Conservation (phyloP, 768 basidiomycete genomes). For the Calocybe indica region DNA sequence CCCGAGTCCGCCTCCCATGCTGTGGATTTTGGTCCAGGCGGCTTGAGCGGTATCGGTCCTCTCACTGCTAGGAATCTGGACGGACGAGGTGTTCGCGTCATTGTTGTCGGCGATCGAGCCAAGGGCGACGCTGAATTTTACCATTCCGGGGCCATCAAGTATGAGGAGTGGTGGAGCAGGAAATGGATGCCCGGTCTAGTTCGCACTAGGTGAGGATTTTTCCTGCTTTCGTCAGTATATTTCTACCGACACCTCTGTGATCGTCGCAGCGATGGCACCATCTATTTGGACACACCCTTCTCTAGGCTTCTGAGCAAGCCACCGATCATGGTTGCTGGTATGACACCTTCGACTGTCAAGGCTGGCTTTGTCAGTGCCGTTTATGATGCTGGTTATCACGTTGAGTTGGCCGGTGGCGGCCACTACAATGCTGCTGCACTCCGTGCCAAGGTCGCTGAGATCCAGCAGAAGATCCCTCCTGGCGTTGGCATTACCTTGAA, state of each 20-base stretch:
- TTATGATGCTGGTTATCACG: constrained; percentile 89
- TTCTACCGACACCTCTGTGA: constrained; percentile 4
- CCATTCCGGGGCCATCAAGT: constrained; percentile 53
- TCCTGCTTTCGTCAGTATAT: constrained; percentile 2
- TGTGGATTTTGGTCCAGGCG: constrained; percentile 95
- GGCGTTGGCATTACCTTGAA: constrained; percentile 94
- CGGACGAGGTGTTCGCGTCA: constrained; percentile 86
- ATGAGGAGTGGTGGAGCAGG: constrained; percentile 89
- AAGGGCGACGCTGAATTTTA: constrained; percentile 88
- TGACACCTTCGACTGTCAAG: constrained; percentile 97
- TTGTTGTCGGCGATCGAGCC: constrained; percentile 87
- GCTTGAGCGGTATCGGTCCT: constrained; percentile 87
- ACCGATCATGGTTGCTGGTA: constrained; percentile 98
- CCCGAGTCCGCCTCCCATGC: constrained; percentile 89
- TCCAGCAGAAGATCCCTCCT: constrained; percentile 75
- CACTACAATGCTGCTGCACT: constrained; percentile 92
- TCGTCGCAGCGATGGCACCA: constrained; percentile 71
- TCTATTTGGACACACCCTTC: constrained; percentile 94
- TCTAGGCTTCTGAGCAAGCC: constrained; percentile 94
- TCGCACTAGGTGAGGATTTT: constrained; percentile 70
- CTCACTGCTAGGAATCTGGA: constrained; percentile 88
- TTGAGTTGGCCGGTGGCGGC: constrained; percentile 96
- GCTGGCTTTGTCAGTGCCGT: constrained; percentile 92
- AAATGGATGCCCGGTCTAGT: constrained; percentile 81
- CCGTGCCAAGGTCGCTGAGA: constrained; percentile 88